Percentiles rank a stretch among this genome's conserved stretches.
Conservation (phyloP, 169 alveolate species). For the Theileria parva region DNA sequence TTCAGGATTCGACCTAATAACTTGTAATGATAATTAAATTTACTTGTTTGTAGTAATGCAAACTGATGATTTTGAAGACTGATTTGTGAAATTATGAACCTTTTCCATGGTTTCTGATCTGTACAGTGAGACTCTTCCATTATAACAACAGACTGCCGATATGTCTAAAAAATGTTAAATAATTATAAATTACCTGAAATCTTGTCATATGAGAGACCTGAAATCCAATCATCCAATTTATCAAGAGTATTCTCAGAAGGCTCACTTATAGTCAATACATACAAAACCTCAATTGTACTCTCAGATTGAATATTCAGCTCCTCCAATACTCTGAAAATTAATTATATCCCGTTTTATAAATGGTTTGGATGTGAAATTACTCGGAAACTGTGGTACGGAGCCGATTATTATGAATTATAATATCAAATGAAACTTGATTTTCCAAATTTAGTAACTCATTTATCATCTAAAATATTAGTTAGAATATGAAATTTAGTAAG, state of each 20-base stretch:
- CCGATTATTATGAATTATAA: conserved; percentile 39
- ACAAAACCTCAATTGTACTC: conserved; percentile 39
- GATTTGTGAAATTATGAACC: conserved; percentile 16
- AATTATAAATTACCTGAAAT: conserved; percentile 11
- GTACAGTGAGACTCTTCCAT: conserved; percentile 43
- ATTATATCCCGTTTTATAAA: not conserved
- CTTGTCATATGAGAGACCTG: conserved; percentile 19
- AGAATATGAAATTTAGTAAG: not conserved
- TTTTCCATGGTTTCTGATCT: conserved; percentile 15
- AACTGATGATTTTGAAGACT: conserved; percentile 19
- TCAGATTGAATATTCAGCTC: conserved; percentile 41
- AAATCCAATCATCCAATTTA: conserved; percentile 50
- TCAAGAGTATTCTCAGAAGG: conserved; percentile 42
- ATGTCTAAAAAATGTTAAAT: not conserved
- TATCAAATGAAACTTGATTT: conserved; percentile 53
- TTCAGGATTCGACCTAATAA: conserved; percentile 9
- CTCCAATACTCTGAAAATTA: conserved; percentile 31
- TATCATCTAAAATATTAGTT: conserved; percentile 41
- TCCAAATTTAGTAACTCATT: conserved; percentile 54
- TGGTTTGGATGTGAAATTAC: conserved; percentile 10
- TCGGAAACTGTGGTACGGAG: conserved; percentile 57
- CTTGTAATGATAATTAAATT: not conserved
- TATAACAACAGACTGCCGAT: conserved; percentile 38
- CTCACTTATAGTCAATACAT: conserved; percentile 51
- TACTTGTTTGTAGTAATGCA: conserved; percentile 17